Base-by-base conservation (phyloP, 306 rosid genomes). In the Coriaria nepalensis region DNA sequence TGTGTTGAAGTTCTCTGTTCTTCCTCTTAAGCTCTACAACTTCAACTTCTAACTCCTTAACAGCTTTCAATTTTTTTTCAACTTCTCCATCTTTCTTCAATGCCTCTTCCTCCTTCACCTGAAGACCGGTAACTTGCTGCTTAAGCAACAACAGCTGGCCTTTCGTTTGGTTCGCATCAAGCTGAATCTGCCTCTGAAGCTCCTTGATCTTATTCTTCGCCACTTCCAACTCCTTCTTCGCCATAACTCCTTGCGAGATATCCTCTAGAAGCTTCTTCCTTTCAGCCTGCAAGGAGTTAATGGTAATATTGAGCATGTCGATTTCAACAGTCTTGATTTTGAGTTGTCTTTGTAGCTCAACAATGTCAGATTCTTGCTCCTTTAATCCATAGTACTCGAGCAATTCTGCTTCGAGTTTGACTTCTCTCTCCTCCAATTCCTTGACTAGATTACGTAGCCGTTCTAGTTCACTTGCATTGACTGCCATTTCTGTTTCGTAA, bases 401-500 rank as follows among this genome's bases (percentile, higher is more conserved):
- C 68, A 90, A 68, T 65, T 90, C 98, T 7, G 82, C 87, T 71
- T 90, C 95, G 14, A 90, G 87, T 53, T 81, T 85, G 67, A 75
- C 94, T 73, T 85, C 95, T 68, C 95, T 77, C 73, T 85, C 94
- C 78, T 90, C 95, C 77, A 90, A 65, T 59, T 90, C 95, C 68
- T 71, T 71, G 45, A 85, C 95, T 32, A 81, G 73, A 41, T 53
- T 53, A 7, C 69, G 72, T 62, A 85, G 40, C 45, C 76, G 63
- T 15, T 81, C 94, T 50, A 79, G 71, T 53, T 90, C 98, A 52
- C 64, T 77, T 36, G 78, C 96, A 66, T 82, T 85, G 64, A 66
- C 73, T 11, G 76, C 94, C 81, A 90, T 85, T 74, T 79, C 87
- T 35, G 62, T 72, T 68, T 85, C 94, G 49, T 81, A 75, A 33